Evolutionary conservation across 192 early-diverging fungal genomes (phyloP), one percentile per base, ranked within the genome.

Genomic region (Entomortierella chlamydospora): DNA sequence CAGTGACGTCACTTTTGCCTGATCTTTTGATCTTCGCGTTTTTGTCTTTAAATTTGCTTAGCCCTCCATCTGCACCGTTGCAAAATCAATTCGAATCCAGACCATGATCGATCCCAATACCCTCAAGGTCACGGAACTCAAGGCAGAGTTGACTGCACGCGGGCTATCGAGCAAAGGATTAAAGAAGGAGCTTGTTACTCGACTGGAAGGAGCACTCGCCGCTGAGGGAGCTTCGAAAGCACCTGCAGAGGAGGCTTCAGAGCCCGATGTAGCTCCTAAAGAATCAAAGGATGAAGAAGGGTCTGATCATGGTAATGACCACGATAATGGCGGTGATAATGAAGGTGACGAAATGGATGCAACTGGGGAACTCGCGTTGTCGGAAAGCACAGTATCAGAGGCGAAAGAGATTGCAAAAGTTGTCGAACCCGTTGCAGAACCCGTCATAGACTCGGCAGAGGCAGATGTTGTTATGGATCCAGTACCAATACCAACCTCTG

Each of bases 111-210:
- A 79, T 57, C 34, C 57, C 25, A 64, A 70, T 57, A 22, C 68
- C 30, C 84, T 91, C 64, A 91, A 91, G 39, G 90, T 91, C 28
- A 73, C 84, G 22, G 90, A 91, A 49, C 83, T 91, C 65, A 86
- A 85, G 60, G 83, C 86, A 57, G 86, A 90, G 66, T 82, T 93
- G 8, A 62, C 82, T 8, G 73, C 81, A 31, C 87, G 88, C 34
- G 82, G 82, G 17, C 63, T 91, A 28, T 43, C 90, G 13, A 91
- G 84, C 0, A 87, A 82, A 26, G 91, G 91, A 4, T 81, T 89
- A 55, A 93, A 91, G 62, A 88, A 89, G 54, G 91, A 90, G 10
- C 59, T 93, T 22, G 80, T 91, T 10, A 68, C 86, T 41, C 87
- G 91, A 23, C 80, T 93, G 8, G 84, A 87, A 57, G 86, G 89